Base-by-base conservation (phyloP, 2,329 filamentous ascomycete genomes). In the Neurospora crassa region DNA sequence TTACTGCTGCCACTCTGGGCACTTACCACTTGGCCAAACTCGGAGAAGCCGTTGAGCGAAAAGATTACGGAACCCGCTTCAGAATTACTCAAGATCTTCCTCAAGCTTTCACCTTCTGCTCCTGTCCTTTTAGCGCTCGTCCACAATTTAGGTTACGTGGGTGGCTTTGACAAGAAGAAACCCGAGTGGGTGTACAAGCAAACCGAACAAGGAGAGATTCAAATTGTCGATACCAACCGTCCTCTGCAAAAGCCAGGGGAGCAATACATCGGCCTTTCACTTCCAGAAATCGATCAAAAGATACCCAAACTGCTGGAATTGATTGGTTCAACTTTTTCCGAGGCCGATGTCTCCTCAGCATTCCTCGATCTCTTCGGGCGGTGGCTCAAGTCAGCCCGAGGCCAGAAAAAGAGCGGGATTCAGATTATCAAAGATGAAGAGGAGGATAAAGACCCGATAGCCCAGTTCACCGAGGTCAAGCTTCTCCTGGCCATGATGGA, bases 401-500 rank as follows among this genome's bases (percentile, higher is more conserved):
- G 72, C 3, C 75, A 73, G 8, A 77, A 76, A 70, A 77, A 78
- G n/a, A 73, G 78, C 5, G 71, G 77, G 4, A 71, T 81, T 2
- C 8, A 76, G 0, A 67, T 79, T 40, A 76, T 74, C 20, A 63
- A 75, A 42, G 73, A 76, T 10, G 70, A 73, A 7, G 72, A 74
- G 6, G 74, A 76, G 11, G 53, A 24, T 78, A 75, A 78, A 1
- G 83, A 87, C 67, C 81, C 86, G 0, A 72, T 88, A 3, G 77
- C 77, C 5, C 82, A 84, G 4, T 80, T 93, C 1, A 79, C 86
- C 6, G 84, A 91, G 73, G 83, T 89, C 5, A 88, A 88, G 68
- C 79, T 92, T 0, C 82, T 92, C 8, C 89, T 92, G 76, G 86
- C 85, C 42, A 84, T 93, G 80, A 88, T 92, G 79, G 86, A 87